Evolutionary conservation across 1,284 basidiomycete genomes (phyloP).

Genomic region (Rhodotorula sp.): DNA sequence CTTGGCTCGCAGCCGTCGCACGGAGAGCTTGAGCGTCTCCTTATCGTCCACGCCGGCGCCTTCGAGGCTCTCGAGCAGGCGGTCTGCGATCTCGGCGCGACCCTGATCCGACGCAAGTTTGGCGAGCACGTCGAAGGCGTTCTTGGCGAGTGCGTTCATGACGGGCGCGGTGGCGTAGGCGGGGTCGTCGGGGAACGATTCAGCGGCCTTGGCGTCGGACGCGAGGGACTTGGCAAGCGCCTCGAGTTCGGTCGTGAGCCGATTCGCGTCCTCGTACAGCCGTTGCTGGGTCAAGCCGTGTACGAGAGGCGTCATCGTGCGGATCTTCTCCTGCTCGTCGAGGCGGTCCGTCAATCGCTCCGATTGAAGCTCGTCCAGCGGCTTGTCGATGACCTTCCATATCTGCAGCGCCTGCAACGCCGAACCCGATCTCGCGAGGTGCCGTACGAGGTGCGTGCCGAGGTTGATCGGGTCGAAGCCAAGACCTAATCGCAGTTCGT

Average conservation of each 20-base stretch:
- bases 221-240: background rate
- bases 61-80: conserved; percentile 4
- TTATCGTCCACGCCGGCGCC: background rate
- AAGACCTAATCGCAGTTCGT: background rate
- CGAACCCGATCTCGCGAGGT: conserved; percentile 11
- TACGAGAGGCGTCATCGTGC: conserved; percentile 18
- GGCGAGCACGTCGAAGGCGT: conserved; percentile 10
- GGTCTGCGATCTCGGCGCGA: background rate
- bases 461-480: background rate
- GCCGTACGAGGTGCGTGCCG: conserved; percentile 3
- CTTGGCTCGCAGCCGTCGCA: conserved; percentile 8
- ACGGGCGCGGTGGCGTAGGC: background rate
- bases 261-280: conserved; percentile 21
- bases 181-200: background rate
- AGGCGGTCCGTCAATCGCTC: background rate
- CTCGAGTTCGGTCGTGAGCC: conserved; percentile 2
- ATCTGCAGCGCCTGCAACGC: conserved; percentile 8
- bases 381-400: conserved; percentile 5
- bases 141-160: background rate
- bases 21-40: conserved; percentile 1
- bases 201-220: background rate
- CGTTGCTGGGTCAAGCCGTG: conserved; percentile 17
- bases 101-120: conserved; percentile 25
- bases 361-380: background rate
- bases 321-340: background rate